Base-by-base conservation (phyloP, 495 filamentous ascomycete species). In the Hypoxylon subgilvum region DNA sequence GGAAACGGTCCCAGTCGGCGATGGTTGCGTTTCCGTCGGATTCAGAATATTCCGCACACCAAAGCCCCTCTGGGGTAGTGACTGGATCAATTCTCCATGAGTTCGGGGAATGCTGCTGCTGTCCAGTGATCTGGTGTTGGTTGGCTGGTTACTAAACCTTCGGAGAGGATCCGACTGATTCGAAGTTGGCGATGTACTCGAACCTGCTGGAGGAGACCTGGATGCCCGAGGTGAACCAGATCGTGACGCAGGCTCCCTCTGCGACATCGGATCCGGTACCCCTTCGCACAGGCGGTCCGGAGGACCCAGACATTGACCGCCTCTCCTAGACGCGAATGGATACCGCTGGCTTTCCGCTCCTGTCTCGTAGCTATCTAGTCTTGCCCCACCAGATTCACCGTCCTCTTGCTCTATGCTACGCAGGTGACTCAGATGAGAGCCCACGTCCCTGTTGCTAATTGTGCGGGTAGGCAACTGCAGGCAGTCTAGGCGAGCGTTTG, bases 211-310 rank as follows among this genome's bases (percentile, higher is more conserved):
- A 52, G 68, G 61, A 52, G 67, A 64, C 48, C 57, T 63, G 23
- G 66, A 58, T 66, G 72, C 68, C 66, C 65, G 63, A 58, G 69
- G 68, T 52, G 81, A 80, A 67, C 72, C 52, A 75, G 77, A 71
- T 67, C 65, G 73, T 74, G 72, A 71, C 67, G 68, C 73, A 75
- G 74, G 64, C 66, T 73, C 77, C 74, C 76, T 80, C 77, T 81
- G 77, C 71, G 79, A 83, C 82, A 84, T 84, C 76, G 78, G 78
- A 76, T 74, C 75, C 79, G 76, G 75, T 75, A 80, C 81, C 78
- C 81, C 77, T 79, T 71, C 73, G 70, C 76, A 69, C 72, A 70
- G 69, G 65, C 65, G 65, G 69, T 71, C 76, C 74, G 66, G 69
- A 70, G 68, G 67, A 75, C 73, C 72, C 69, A 73, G 74, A 80